phyloP scores from a whole-genome alignment of 106 monocot genomes.

The Iris macrosiphon region DNA sequence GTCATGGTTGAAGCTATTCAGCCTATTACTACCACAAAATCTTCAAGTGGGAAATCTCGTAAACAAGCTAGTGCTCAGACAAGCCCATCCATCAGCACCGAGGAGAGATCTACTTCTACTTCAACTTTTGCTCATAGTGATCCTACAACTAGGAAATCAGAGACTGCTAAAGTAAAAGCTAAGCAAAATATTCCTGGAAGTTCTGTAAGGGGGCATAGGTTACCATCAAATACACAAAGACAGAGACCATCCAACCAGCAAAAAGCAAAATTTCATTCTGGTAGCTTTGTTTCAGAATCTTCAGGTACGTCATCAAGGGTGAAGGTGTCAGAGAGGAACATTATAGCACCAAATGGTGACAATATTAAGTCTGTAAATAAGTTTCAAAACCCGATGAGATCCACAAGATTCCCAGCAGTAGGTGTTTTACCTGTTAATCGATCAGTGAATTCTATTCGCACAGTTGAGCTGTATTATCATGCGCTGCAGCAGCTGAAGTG shows the following conservation, averaged over 20 bases:
- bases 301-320: slow-evolving; percentile 5
- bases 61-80: slow-evolving; percentile 16
- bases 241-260: slow-evolving; percentile 16
- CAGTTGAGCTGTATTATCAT: slow-evolving; percentile 46
- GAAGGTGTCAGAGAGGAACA: slow-evolving; percentile 7
- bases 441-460: slow-evolving; percentile 24
- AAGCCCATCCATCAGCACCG: slow-evolving; percentile 10
- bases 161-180: slow-evolving; percentile 12
- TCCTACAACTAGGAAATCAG: slow-evolving; percentile 6
- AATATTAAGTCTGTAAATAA: slow-evolving; percentile 20
- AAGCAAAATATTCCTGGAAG: slow-evolving; percentile 27
- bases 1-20: slow-evolving; percentile 10
- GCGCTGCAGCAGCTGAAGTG: slow-evolving; percentile 68
- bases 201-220: slow-evolving; percentile 2
- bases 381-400: slow-evolving; percentile 15
- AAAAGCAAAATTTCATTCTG: slow-evolving; percentile 24
- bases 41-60: slow-evolving; percentile 32
- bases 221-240: slow-evolving; percentile 9
- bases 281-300: slow-evolving; percentile 17
- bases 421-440: slow-evolving; percentile 2
- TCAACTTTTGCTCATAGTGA: slow-evolving; percentile 10
- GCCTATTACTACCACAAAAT: slow-evolving; percentile 11
- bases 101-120: slow-evolving; percentile 12
- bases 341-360: not conserved
- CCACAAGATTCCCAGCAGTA: slow-evolving; percentile 19